Percentiles rank a stretch among this genome's conserved stretches.
Evolutionary conservation across 148 eudicot genomes (phyloP).

Genomic region (Rhododendron mucronatum): DNA sequence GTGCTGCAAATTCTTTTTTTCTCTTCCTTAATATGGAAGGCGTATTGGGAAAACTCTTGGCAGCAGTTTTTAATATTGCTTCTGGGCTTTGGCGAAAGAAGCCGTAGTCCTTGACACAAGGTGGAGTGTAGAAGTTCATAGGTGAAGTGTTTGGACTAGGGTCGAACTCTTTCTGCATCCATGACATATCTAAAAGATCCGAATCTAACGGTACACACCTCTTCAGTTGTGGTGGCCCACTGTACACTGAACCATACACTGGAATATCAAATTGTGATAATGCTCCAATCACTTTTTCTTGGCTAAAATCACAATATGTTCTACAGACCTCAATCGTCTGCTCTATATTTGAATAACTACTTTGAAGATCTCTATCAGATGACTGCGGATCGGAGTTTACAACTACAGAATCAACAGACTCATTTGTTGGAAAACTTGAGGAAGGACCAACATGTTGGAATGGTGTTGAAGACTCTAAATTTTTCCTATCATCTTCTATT

Average conservation of each 20-base stretch:
- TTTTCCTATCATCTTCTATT: constrained; percentile 36
- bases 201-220: constrained; percentile 33
- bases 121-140: constrained; percentile 58
- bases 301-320: constrained; percentile 20
- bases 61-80: constrained; percentile 75
- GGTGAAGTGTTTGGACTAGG: constrained; percentile 34
- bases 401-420: constrained; percentile 42
- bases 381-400: constrained; percentile 23
- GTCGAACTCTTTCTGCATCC: constrained; percentile 27
- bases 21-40: constrained; percentile 90
- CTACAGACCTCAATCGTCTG: constrained; percentile 27
- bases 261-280: constrained; percentile 31
- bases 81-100: constrained; percentile 51
- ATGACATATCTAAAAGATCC: constrained; percentile 19
- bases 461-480: constrained; percentile 33
- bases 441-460: constrained; percentile 21
- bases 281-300: constrained; percentile 28
- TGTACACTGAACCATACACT: constrained; percentile 45
- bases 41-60: constrained; percentile 69
- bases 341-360: constrained; percentile 17
- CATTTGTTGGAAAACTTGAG: constrained; percentile 30
- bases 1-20: constrained; percentile 25
- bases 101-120: constrained; percentile 49
- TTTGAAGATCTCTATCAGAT: constrained; percentile 19
- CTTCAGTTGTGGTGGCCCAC: constrained; percentile 53